These are phyloP conservation scores for Debaryomycetaceae sp. DNA, from an alignment of 1,139 yeast genomes.

Conservation along the genomic window DNA sequence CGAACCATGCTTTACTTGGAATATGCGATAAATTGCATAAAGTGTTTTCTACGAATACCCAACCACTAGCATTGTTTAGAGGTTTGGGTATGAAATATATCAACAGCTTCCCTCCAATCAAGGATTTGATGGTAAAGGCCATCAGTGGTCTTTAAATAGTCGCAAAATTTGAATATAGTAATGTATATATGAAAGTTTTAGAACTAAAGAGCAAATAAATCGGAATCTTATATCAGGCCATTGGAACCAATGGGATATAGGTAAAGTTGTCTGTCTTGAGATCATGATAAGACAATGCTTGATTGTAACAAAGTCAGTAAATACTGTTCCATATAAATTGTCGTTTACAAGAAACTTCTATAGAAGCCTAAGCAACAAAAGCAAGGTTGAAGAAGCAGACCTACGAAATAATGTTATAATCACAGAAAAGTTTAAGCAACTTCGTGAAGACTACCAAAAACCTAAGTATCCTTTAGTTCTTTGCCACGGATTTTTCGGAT, in stretches of 20 bases:
- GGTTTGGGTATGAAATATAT: conserved; percentile 72
- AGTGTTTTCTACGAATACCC: conserved; percentile 70
- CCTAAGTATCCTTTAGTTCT: conserved; percentile 65
- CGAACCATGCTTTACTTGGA: conserved; percentile 77
- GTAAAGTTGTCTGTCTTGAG: too few species aligned
- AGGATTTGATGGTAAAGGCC: conserved; percentile 43
- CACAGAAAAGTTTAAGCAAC: conserved; percentile 9
- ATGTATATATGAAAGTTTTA: not conserved
- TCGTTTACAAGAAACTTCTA: too few species aligned
- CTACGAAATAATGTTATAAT: conserved; percentile 4
- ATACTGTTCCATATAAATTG: too few species aligned
- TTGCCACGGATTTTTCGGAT: conserved; percentile 85
- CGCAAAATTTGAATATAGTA: not conserved
- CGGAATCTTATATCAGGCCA: too few species aligned
- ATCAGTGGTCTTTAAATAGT: conserved; percentile 25
- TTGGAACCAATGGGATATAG: too few species aligned
- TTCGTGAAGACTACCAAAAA: conserved; percentile 25
- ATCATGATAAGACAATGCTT: too few species aligned
- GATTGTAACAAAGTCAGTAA: too few species aligned
- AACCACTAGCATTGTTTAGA: conserved; percentile 72
- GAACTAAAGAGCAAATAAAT: too few species aligned
- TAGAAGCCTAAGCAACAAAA: too few species aligned
- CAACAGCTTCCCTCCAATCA: conserved; percentile 60
- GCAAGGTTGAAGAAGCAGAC: not conserved
- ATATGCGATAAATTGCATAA: conserved; percentile 92